phyloP scores from a whole-genome alignment of 306 rosid genomes.

The Vigna trinervia region DNA sequence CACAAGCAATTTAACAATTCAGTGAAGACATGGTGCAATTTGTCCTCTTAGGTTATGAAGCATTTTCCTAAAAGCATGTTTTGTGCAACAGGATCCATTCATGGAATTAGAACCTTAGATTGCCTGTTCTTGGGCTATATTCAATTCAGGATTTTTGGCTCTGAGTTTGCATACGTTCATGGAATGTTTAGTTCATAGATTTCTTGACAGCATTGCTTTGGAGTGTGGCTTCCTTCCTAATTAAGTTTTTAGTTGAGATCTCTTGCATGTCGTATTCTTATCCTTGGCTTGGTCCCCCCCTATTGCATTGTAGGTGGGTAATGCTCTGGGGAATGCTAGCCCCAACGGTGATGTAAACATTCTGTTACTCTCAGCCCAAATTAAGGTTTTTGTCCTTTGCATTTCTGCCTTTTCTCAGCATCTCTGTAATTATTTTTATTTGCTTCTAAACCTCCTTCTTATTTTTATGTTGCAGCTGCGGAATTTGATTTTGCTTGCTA shows the following conservation, averaged over 20 bases:
- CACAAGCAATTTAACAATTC: slow-evolving; percentile 15
- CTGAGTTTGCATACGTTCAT: slow-evolving; percentile 41
- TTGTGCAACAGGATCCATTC: slow-evolving; percentile 32
- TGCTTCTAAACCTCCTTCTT: slow-evolving; percentile 40
- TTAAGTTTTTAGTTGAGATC: slow-evolving; percentile 59
- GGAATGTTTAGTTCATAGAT: slow-evolving; percentile 44
- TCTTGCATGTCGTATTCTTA: slow-evolving; percentile 57
- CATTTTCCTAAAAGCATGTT: slow-evolving; percentile 13
- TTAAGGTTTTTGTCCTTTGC: slow-evolving; percentile 58
- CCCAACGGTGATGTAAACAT: slow-evolving; percentile 62
- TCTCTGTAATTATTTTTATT: slow-evolving; percentile 41
- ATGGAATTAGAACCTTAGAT: slow-evolving; percentile 8
- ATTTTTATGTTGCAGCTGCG: slow-evolving; percentile 53
- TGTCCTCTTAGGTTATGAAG: background rate
- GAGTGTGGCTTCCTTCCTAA: slow-evolving; percentile 50
- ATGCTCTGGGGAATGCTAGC: slow-evolving; percentile 53
- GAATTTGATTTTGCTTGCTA: slow-evolving; percentile 44
- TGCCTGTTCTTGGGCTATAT: slow-evolving; percentile 31
- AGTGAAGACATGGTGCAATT: slow-evolving; percentile 24
- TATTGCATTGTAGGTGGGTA: slow-evolving; percentile 70
- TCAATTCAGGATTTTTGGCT: slow-evolving; percentile 31
- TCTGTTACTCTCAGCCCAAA: slow-evolving; percentile 53
- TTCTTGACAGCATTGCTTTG: slow-evolving; percentile 39
- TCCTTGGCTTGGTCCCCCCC: slow-evolving; percentile 70
- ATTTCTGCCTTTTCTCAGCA: slow-evolving; percentile 52